Percentiles rank a stretch among this genome's conserved stretches.
Evolutionary conservation across 2,329 filamentous ascomycete species (phyloP).

Genomic region (Fusarium xylarioides): DNA sequence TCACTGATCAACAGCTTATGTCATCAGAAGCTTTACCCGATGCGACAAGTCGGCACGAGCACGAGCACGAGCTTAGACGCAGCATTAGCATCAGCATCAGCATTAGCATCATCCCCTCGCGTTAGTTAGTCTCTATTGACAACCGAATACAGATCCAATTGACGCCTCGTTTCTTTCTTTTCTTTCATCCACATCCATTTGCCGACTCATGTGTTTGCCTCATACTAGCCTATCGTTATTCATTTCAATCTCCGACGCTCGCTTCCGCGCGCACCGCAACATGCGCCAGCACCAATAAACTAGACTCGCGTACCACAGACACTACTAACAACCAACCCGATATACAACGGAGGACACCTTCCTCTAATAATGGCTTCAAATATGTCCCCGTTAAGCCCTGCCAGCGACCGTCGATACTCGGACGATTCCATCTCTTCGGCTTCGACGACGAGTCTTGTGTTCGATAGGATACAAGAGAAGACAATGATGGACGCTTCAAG

Average conservation of each 20-base stretch:
- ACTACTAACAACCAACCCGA: neutral
- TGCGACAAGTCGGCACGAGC: slow-evolving; percentile 32
- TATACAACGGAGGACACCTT: slow-evolving; percentile 5
- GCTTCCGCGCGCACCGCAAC: slow-evolving; percentile 14
- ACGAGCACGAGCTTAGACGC: slow-evolving; percentile 8
- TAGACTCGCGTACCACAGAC: slow-evolving; percentile 12
- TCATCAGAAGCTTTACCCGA: slow-evolving; percentile 36
- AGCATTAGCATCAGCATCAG: neutral
- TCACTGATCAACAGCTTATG: slow-evolving; percentile 28
- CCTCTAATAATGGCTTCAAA: slow-evolving; percentile 26
- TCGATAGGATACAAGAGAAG: slow-evolving; percentile 76
- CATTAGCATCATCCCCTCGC: slow-evolving; percentile 2
- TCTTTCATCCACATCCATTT: neutral
- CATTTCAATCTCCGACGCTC: slow-evolving; percentile 5
- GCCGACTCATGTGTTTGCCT: slow-evolving; percentile 2
- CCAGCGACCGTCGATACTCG: slow-evolving; percentile 48
- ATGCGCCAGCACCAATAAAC: slow-evolving; percentile 29
- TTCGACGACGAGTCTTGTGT: slow-evolving; percentile 85
- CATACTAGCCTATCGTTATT: slow-evolving; percentile 16
- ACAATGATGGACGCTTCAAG: slow-evolving; percentile 46
- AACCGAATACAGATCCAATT: slow-evolving; percentile 31
- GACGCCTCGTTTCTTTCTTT: slow-evolving; percentile 18
- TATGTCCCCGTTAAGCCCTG: slow-evolving; percentile 23
- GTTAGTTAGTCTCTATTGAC: slow-evolving; percentile 35
- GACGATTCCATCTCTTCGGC: slow-evolving; percentile 74